Evolutionary conservation across 2,329 filamentous ascomycete species (phyloP).

Genomic region (Colletotrichum sp.): DNA sequence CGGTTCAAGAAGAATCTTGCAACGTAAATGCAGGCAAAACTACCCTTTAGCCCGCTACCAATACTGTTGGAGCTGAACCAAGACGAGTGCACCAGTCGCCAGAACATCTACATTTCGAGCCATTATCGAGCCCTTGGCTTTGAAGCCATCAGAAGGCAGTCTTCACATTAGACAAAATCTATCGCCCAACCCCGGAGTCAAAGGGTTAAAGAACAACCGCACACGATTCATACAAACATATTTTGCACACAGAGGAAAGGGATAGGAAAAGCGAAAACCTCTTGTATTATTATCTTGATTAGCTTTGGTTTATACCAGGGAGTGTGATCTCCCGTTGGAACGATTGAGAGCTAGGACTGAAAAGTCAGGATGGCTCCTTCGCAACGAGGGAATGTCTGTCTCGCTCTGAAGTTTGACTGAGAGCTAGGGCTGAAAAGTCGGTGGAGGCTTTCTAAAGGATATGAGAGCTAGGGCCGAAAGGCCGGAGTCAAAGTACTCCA

Average conservation of each 20-base stretch:
- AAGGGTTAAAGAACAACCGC: background rate
- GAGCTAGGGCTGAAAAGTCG: background rate
- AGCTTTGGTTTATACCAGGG: conserved; percentile 9
- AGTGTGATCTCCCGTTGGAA: background rate
- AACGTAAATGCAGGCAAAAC: background rate
- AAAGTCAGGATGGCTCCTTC: background rate
- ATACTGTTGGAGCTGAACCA: background rate
- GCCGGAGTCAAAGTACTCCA: background rate
- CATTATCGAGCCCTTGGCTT: background rate
- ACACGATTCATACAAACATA: background rate
- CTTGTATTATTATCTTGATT: conserved; percentile 15
- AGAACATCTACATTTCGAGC: background rate
- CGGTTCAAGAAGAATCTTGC: background rate
- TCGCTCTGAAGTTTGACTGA: background rate
- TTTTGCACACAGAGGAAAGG: background rate
- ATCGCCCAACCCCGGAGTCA: background rate
- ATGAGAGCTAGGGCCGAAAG: conserved; percentile 1
- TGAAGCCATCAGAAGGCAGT: background rate
- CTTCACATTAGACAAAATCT: background rate
- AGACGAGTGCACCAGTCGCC: background rate
- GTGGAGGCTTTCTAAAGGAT: background rate
- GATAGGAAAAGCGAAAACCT: background rate
- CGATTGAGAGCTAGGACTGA: background rate
- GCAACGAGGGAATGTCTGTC: background rate
- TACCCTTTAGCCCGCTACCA: background rate